Percentiles rank a stretch among this genome's conserved stretches.
These are phyloP conservation scores for Podaxis sp. DNA, from an alignment of 768 basidiomycete species.

Conservation along the genomic window DNA sequence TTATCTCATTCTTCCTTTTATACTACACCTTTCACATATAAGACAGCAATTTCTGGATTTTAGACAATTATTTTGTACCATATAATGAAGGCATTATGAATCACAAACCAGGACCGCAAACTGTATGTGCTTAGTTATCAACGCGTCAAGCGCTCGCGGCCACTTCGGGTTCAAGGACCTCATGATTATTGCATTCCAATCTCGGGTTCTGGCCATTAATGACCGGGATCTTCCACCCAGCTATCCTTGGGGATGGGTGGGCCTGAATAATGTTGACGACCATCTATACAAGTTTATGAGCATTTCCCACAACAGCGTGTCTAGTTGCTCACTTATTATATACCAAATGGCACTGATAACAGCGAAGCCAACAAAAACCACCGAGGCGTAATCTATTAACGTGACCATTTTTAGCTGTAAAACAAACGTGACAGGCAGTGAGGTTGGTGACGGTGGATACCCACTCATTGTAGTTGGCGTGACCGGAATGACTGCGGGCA, in stretches of 20 bases:
- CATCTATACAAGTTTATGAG: constrained; percentile 26
- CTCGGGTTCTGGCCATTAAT: background rate
- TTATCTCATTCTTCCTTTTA: no score
- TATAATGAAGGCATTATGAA: no score
- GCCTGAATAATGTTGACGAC: constrained; percentile 37
- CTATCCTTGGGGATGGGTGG: constrained; percentile 31
- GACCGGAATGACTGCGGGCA: constrained; percentile 61
- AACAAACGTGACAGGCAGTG: background rate
- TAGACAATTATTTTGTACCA: no score
- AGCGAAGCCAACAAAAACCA: constrained; percentile 62
- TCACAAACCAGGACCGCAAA: no score
- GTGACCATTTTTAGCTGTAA: background rate
- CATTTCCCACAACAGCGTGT: background rate
- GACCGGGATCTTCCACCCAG: background rate
- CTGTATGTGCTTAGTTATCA: no score
- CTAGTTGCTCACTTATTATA: constrained; percentile 38
- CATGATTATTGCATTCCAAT: background rate
- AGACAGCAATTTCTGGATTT: background rate
- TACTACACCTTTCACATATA: background rate
- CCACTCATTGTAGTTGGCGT: constrained; percentile 43
- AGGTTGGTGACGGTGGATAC: constrained; percentile 11
- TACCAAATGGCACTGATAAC: constrained; percentile 60
- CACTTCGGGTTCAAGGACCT: no score
- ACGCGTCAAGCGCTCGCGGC: no score
- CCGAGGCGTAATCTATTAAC: constrained; percentile 56